Evolutionary conservation across 2,329 filamentous ascomycete species (phyloP), one percentile per base, ranked within the genome.

Genomic region (Penicillium oxalicum): DNA sequence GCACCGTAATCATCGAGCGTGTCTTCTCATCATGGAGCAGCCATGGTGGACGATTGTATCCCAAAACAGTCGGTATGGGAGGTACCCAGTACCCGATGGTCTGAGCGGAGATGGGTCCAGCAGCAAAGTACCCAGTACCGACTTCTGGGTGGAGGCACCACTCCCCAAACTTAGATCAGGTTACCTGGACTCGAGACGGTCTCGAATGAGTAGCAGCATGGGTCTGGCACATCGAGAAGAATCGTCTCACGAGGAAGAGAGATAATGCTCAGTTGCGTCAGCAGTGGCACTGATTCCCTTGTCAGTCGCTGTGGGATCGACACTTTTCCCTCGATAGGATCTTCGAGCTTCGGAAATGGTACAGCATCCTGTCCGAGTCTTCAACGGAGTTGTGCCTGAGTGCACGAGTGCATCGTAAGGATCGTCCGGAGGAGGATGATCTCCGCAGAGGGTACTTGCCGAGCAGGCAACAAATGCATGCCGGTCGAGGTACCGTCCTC

Each of bases 61-160:
- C 8, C 7, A 32, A 4, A 32, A 33, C 32, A 13, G 29, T 41
- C 50, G 50, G 56, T 59, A 58, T 59, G 57, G 53, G 40, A 55
- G 52, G 51, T 60, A 60, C 58, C 34, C 45, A 50, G 57, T 58
- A 59, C 50, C 55, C 53, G 49, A 52, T 50, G 35, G 53, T 42
- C 52, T 59, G 50, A 51, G 57, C 57, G 57, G 56, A 50, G 49
- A 52, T 45, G 13, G 32, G 43, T 28, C n/a, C 24, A 35, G 33
- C 29, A 35, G n/a, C 13, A 11, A 28, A 18, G 41, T 44, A 44
- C 25, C 6, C 4, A 36, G 24, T 27, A 44, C 41, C 6, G 32
- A n/a, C 9, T 24, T 12, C 7, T 13, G n/a, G 35, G 35, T 24
- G 9, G 7, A 37, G 12, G 29, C 11, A 32, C 29, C 29, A 32